Percentiles rank a stretch among this genome's conserved stretches.
Conservation (phyloP, 192 early-diverging fungal genomes). For the Entomortierella lignicola region DNA sequence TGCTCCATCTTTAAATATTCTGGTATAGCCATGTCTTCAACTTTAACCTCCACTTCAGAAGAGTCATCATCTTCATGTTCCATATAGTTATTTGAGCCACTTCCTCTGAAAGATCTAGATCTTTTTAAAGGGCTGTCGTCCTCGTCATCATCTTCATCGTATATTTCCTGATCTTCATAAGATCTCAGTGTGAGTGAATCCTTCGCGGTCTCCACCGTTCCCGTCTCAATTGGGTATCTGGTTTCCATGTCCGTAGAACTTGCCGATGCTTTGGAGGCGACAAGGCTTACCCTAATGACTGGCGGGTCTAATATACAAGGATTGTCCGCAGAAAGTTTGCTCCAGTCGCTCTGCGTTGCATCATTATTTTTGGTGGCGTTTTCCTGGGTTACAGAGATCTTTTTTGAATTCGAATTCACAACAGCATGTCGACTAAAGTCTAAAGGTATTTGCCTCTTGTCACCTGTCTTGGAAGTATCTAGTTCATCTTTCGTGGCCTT, state of each 20-base stretch:
- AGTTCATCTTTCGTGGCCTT: background rate
- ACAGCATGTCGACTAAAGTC: constrained; percentile 53
- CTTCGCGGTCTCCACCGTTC: background rate
- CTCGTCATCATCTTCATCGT: background rate
- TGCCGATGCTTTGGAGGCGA: background rate
- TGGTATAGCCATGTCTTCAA: background rate
- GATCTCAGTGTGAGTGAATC: background rate
- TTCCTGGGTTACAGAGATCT: background rate
- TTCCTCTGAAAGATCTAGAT: background rate
- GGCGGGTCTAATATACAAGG: constrained; percentile 8
- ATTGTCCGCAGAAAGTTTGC: background rate
- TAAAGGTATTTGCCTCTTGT: constrained; percentile 41
- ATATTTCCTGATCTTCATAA: background rate
- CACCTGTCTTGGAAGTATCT: constrained; percentile 7
- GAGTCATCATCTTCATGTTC: background rate
- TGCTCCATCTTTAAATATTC: constrained; percentile 7
- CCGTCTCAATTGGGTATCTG: background rate
- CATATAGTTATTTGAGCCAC: background rate
- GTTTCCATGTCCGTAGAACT: background rate
- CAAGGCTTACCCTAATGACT: constrained; percentile 39
- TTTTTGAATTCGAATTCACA: constrained; percentile 20
- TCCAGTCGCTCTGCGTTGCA: background rate
- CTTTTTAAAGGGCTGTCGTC: background rate
- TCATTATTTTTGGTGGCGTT: constrained; percentile 29
- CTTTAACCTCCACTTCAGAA: background rate